phyloP scores from a whole-genome alignment of 2,329 filamentous ascomycete genomes.

The Penicillium occitanis region DNA sequence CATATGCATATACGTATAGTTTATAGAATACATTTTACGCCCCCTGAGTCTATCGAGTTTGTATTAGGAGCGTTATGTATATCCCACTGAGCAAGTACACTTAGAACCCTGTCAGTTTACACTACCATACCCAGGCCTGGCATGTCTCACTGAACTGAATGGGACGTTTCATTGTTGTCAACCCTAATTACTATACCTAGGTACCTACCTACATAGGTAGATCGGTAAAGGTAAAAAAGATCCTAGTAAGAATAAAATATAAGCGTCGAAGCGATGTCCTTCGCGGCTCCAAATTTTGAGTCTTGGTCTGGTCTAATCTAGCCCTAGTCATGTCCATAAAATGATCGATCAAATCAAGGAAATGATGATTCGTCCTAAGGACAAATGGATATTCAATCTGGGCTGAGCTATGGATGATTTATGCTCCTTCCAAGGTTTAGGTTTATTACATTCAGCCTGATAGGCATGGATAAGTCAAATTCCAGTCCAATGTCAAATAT shows the following conservation, averaged over 20 bases:
- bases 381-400: background rate
- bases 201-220: background rate
- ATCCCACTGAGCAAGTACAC: too few relatives aligned
- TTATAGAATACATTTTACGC: background rate
- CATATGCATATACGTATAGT: background rate
- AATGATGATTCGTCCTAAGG: background rate
- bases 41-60: background rate
- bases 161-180: background rate
- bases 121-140: background rate
- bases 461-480: background rate
- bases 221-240: background rate
- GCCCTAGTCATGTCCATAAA: background rate
- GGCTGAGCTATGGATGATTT: background rate
- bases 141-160: background rate
- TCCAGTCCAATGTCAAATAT: background rate
- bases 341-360: background rate
- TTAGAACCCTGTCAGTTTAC: too few relatives aligned
- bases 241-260: background rate
- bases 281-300: background rate
- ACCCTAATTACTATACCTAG: background rate
- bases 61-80: background rate
- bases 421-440: background rate
- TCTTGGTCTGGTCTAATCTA: background rate
- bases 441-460: background rate
- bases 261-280: background rate